Percentiles rank a stretch among this genome's conserved stretches.
phyloP scores from a whole-genome alignment of 2,329 filamentous ascomycete genomes.

The Helotiales sp. region DNA sequence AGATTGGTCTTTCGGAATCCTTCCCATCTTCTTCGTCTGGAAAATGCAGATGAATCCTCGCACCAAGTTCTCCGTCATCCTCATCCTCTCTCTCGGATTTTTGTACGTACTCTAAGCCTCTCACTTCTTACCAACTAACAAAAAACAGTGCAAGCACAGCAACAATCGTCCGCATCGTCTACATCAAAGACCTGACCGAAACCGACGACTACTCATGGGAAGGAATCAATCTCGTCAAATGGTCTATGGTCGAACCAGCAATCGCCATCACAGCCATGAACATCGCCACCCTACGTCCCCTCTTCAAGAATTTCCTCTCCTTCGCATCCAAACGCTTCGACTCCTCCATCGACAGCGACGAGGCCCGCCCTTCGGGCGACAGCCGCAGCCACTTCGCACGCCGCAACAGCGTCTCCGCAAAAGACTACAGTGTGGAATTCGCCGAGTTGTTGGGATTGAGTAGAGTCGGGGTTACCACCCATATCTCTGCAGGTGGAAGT shows the following conservation, averaged over 20 bases:
- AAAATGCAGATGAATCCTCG: slow-evolving; percentile 39
- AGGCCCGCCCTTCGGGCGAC: slow-evolving; percentile 16
- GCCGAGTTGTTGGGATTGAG: slow-evolving; percentile 36
- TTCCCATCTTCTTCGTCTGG: slow-evolving; percentile 41
- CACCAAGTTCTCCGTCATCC: slow-evolving; percentile 44
- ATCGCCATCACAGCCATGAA: slow-evolving; percentile 49
- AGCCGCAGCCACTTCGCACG: neutral
- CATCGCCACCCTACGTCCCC: slow-evolving; percentile 48
- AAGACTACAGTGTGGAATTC: slow-evolving; percentile 36
- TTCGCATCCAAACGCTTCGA: slow-evolving; percentile 31
- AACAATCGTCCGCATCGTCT: slow-evolving; percentile 51
- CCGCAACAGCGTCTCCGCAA: slow-evolving; percentile 18
- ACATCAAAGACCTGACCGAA: slow-evolving; percentile 46
- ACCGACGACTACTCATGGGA: slow-evolving; percentile 48
- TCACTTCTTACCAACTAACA: neutral
- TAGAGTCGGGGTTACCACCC: slow-evolving; percentile 33
- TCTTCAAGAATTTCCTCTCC: slow-evolving; percentile 39
- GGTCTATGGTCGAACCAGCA: slow-evolving; percentile 51
- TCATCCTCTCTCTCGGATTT: slow-evolving; percentile 45
- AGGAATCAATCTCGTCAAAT: slow-evolving; percentile 50
- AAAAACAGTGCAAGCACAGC: slow-evolving; percentile 47
- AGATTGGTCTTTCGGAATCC: slow-evolving; percentile 41
- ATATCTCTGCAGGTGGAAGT: slow-evolving; percentile 30
- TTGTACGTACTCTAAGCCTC: slow-evolving; percentile 44
- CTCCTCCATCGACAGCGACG: slow-evolving; percentile 22